Percentiles rank a stretch among this genome's conserved stretches.
Evolutionary conservation across 2,329 filamentous ascomycete species (phyloP).

Genomic region (Penicillium expansum): DNA sequence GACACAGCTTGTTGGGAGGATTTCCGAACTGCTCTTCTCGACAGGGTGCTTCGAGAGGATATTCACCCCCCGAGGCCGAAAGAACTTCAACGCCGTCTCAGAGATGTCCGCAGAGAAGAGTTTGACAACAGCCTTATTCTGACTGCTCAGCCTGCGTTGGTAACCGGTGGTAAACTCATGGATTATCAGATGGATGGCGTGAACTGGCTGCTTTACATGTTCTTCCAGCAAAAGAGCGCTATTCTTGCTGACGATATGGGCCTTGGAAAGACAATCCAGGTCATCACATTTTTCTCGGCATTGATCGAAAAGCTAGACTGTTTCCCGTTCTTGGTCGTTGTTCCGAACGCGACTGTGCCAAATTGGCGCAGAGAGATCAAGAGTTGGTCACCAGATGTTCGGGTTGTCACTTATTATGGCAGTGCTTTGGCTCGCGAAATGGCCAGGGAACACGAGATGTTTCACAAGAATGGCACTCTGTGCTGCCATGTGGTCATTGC

Average conservation of each 20-base stretch:
- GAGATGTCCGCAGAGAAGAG: constrained; percentile 61
- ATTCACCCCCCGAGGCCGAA: constrained; percentile 57
- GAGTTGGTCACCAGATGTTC: constrained; percentile 80
- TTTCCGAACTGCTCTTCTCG: constrained; percentile 78
- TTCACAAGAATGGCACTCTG: constrained; percentile 63
- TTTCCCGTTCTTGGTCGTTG: constrained; percentile 90
- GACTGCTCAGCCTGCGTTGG: constrained; percentile 66
- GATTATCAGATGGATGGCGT: constrained; percentile 88
- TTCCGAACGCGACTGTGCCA: constrained; percentile 92
- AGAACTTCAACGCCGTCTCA: constrained; percentile 65
- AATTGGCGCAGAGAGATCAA: constrained; percentile 98
- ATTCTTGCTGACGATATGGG: constrained; percentile 98
- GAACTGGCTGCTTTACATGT: constrained; percentile 94
- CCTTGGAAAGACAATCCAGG: constrained; percentile 92
- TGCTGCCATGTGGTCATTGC: constrained; percentile 90
- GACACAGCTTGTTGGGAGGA: constrained; percentile 68
- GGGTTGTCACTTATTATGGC: constrained; percentile 92
- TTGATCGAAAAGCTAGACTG: constrained; percentile 68
- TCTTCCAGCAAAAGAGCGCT: constrained; percentile 75
- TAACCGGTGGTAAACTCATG: constrained; percentile 82
- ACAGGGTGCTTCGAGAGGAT: constrained; percentile 78
- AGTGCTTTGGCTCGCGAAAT: constrained; percentile 70
- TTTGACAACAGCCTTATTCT: constrained; percentile 68
- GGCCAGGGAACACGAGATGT: constrained; percentile 80
- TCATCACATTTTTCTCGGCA: constrained; percentile 76